These are phyloP conservation scores for Pseudogymnoascus sp. DNA, from an alignment of 2,329 filamentous ascomycete species.

Conservation along the genomic window DNA sequence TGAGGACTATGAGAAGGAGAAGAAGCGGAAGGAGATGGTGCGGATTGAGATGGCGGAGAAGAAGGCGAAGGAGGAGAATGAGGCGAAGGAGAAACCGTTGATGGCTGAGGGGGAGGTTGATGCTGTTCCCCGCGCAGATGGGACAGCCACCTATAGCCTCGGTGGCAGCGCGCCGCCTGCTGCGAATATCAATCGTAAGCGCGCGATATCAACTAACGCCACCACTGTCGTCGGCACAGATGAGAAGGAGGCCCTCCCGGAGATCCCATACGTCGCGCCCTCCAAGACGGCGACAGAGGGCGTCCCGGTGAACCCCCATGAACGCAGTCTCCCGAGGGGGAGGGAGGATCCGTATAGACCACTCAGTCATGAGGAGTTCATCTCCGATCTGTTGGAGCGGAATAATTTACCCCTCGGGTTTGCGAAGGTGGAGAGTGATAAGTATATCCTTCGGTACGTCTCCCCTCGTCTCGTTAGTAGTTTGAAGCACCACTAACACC, in stretches of 20 bases:
- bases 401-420: conserved; percentile 44
- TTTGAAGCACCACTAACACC: no score
- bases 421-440: conserved; percentile 33
- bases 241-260: neutral
- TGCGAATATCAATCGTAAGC: neutral
- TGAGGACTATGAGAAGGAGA: conserved; percentile 32
- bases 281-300: neutral
- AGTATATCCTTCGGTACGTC: conserved; percentile 55
- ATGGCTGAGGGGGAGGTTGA: conserved; percentile 6
- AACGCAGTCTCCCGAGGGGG: neutral
- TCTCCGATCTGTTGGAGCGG: conserved; percentile 33
- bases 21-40: conserved; percentile 29
- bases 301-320: neutral
- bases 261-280: conserved; percentile 6
- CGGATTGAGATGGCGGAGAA: conserved; percentile 29
- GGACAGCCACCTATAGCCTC: neutral
- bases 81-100: conserved; percentile 8
- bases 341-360: conserved; percentile 14
- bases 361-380: conserved; percentile 45
- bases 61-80: conserved; percentile 26
- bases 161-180: neutral
- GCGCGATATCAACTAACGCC: neutral
- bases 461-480: neutral
- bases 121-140: neutral
- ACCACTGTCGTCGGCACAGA: neutral